Percentiles rank a stretch among this genome's conserved stretches.
These are phyloP conservation scores for Skeletonema tropicum DNA, from an alignment of 108 stramenopile species.

Conservation along the genomic window DNA sequence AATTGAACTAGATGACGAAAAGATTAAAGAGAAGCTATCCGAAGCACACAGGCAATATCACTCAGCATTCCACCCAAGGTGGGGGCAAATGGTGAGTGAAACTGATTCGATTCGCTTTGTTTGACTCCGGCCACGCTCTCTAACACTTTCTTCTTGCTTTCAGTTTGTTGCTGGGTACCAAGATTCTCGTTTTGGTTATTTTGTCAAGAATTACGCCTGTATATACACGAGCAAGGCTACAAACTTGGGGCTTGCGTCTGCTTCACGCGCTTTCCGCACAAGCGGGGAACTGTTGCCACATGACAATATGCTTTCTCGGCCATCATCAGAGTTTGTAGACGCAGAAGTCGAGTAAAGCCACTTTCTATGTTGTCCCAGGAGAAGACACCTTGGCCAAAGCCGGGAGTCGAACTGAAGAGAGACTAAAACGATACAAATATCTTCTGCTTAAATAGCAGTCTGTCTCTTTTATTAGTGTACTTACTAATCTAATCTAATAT, in stretches of 20 bases:
- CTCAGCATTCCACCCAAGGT: constrained; percentile 75
- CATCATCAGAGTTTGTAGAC: constrained; percentile 25
- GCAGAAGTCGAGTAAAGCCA: constrained; percentile 6
- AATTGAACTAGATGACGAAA: constrained; percentile 72
- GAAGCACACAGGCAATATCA: constrained; percentile 67
- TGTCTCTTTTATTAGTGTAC: background rate
- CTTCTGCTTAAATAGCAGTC: background rate
- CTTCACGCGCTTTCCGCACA: constrained; percentile 69
- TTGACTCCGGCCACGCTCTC: constrained; percentile 12
- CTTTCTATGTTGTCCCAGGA: background rate
- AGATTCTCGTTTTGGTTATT: constrained; percentile 93
- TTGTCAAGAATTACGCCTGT: constrained; percentile 94
- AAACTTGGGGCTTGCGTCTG: constrained; percentile 82
- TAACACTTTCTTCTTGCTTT: constrained; percentile 11
- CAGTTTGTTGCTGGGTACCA: constrained; percentile 92
- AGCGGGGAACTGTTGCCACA: constrained; percentile 75
- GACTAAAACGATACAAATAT: too few species aligned
- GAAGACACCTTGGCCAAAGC: too few species aligned
- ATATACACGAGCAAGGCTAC: constrained; percentile 92
- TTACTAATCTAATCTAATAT: background rate
- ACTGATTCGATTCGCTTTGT: background rate
- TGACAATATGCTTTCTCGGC: constrained; percentile 60
- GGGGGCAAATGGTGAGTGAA: constrained; percentile 74
- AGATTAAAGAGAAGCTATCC: constrained; percentile 64
- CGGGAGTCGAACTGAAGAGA: too few species aligned